phyloP scores from a whole-genome alignment of 768 basidiomycete genomes.

The Pisolithus sp. region DNA sequence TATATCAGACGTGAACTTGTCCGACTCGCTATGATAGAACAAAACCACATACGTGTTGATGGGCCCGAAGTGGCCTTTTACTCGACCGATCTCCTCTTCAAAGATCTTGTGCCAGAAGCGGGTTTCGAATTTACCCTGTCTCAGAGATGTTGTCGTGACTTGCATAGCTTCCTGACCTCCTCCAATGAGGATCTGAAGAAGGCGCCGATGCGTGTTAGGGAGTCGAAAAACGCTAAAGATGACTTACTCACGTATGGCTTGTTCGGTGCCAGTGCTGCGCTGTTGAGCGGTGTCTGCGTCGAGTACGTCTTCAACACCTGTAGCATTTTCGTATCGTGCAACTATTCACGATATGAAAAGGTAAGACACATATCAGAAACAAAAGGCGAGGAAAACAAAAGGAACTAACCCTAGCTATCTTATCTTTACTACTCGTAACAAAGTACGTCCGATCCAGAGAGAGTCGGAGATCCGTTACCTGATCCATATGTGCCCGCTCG shows the following conservation, averaged over 20 bases:
- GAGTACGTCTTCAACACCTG: constrained; percentile 88
- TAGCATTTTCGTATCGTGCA: constrained; percentile 86
- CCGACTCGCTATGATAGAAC: not conserved
- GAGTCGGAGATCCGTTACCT: constrained; percentile 89
- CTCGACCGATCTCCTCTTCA: constrained; percentile 94
- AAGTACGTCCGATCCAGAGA: constrained; percentile 90
- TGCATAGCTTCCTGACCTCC: constrained; percentile 98
- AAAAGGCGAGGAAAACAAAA: not conserved
- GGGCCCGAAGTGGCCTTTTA: constrained; percentile 96
- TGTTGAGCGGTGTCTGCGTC: constrained; percentile 94
- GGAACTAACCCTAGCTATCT: constrained; percentile 76
- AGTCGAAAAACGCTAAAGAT: not conserved
- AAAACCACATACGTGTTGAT: constrained; percentile 78
- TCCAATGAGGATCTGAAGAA: constrained; percentile 70
- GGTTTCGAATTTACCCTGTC: constrained; percentile 97
- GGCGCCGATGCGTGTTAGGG: not conserved
- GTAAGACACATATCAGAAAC: not conserved
- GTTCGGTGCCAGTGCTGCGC: constrained; percentile 77
- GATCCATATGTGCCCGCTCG: constrained; percentile 82
- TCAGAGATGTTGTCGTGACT: constrained; percentile 88
- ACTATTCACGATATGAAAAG: constrained; percentile 31
- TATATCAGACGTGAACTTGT: constrained; percentile 1
- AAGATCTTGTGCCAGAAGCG: constrained; percentile 97
- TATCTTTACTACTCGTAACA: constrained; percentile 95
- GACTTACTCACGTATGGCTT: constrained; percentile 67